phyloP scores from a whole-genome alignment of 176 grass and related monocot genomes.

The Microstegium vimineum region DNA sequence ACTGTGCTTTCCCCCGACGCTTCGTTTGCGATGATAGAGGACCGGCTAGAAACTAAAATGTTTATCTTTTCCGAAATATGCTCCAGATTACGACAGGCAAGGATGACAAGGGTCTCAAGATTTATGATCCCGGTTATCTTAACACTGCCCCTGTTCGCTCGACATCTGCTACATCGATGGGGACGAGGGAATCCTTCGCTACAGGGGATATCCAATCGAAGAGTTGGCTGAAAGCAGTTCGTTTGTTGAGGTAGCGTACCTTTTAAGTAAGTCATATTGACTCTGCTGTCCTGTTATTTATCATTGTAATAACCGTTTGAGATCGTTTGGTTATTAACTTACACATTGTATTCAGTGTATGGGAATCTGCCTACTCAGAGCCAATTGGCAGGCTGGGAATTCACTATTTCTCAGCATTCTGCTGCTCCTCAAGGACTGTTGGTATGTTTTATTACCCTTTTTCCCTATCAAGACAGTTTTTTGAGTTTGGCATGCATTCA shows the following conservation, averaged over 20 bases:
- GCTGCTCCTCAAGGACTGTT: slow-evolving; percentile 89
- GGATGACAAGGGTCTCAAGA: slow-evolving; percentile 86
- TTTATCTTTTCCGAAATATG: neutral
- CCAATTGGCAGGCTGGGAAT: slow-evolving; percentile 81
- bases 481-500: neutral
- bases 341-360: slow-evolving; percentile 47
- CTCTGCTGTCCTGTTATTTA: neutral
- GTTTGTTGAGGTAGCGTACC: slow-evolving; percentile 86
- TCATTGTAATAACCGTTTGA: neutral
- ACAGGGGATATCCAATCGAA: slow-evolving; percentile 96
- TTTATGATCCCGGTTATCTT: slow-evolving; percentile 93
- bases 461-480: neutral
- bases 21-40: neutral
- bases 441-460: slow-evolving; percentile 36
- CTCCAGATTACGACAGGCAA: slow-evolving; percentile 74
- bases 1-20: neutral
- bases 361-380: slow-evolving; percentile 82
- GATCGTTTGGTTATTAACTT: slow-evolving; percentile 6
- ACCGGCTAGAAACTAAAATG: neutral
- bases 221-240: slow-evolving; percentile 89
- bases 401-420: slow-evolving; percentile 88
- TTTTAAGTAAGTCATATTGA: slow-evolving; percentile 61
- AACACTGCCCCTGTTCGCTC: slow-evolving; percentile 89
- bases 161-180: slow-evolving; percentile 91
- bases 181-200: slow-evolving; percentile 97